Percentiles rank a stretch among this genome's conserved stretches.
Evolutionary conservation across 2,329 filamentous ascomycete species (phyloP).

Genomic region (Fusarium coicis): DNA sequence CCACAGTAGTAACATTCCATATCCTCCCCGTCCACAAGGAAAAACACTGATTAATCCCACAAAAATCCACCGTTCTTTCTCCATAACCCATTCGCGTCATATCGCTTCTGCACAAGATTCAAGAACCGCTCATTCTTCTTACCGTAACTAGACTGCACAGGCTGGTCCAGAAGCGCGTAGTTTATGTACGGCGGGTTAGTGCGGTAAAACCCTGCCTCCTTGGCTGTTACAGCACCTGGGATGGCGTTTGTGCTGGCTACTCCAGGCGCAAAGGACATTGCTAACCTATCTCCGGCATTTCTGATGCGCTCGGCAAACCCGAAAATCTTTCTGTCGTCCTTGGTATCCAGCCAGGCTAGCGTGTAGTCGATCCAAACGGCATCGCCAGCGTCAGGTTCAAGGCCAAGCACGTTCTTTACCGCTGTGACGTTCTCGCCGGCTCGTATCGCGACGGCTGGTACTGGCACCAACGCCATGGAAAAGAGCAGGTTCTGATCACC

Average conservation of each 20-base stretch:
- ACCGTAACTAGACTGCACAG: background rate
- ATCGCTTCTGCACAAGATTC: background rate
- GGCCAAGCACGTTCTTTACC: background rate
- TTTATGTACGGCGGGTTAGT: background rate
- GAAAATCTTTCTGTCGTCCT: background rate
- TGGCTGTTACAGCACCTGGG: background rate
- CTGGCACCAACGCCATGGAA: background rate
- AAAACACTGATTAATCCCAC: accelerated
- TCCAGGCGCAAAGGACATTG: background rate
- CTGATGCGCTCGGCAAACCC: background rate
- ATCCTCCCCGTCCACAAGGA: accelerated
- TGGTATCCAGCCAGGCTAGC: background rate
- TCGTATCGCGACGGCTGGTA: background rate
- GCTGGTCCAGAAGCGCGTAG: background rate
- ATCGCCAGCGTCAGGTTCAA: background rate
- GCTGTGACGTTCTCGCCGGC: background rate
- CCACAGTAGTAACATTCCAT: accelerated
- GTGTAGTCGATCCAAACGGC: background rate
- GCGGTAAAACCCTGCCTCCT: background rate
- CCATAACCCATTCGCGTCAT: background rate
- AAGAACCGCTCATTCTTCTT: background rate
- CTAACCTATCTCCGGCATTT: background rate
- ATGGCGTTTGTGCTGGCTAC: background rate
- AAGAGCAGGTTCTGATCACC: background rate
- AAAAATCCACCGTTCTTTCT: background rate